Percentiles rank a stretch among this genome's conserved stretches.
These are phyloP conservation scores for Alternaria tenuissima DNA, from an alignment of 2,329 filamentous ascomycete genomes.

Conservation along the genomic window DNA sequence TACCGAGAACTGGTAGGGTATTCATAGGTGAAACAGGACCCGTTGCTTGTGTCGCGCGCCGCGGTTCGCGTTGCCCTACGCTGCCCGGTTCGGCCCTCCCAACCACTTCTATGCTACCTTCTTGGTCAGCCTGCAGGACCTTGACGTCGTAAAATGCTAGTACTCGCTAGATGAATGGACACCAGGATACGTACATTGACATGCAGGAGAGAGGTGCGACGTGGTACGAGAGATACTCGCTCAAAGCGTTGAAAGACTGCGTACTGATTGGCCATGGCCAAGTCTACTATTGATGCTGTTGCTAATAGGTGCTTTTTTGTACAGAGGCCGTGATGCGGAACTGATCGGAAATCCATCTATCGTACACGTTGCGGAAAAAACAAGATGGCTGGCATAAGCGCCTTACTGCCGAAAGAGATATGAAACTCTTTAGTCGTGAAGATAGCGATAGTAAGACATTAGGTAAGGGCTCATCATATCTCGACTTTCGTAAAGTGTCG, in stretches of 20 bases:
- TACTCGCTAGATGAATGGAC: slow-evolving; percentile 35
- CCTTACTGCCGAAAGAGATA: slow-evolving; percentile 16
- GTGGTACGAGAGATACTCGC: slow-evolving; percentile 27
- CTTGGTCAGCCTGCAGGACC: slow-evolving; percentile 39
- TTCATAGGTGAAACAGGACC: slow-evolving; percentile 42
- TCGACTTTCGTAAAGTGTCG: slow-evolving; percentile 41
- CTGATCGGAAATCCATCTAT: slow-evolving; percentile 40
- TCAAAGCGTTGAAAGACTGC: slow-evolving; percentile 18
- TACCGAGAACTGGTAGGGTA: slow-evolving; percentile 27
- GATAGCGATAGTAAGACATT: slow-evolving; percentile 50
- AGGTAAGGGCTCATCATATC: slow-evolving; percentile 44
- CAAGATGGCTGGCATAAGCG: slow-evolving; percentile 17
- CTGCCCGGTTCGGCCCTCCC: slow-evolving; percentile 32
- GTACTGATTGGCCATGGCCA: slow-evolving; percentile 28
- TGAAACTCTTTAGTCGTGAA: slow-evolving; percentile 41
- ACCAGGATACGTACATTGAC: slow-evolving; percentile 30
- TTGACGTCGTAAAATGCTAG: slow-evolving; percentile 27
- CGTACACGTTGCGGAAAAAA: slow-evolving; percentile 40
- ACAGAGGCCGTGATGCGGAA: slow-evolving; percentile 47
- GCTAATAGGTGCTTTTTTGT: slow-evolving; percentile 47
- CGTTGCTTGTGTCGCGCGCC: slow-evolving; percentile 40
- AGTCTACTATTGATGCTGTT: slow-evolving; percentile 43
- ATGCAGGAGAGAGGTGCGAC: slow-evolving; percentile 39
- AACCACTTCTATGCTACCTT: slow-evolving; percentile 28
- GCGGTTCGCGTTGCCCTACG: slow-evolving; percentile 26